Evolutionary conservation across 352 stramenopile species (phyloP).

Genomic region (Globisporangium splendens): DNA sequence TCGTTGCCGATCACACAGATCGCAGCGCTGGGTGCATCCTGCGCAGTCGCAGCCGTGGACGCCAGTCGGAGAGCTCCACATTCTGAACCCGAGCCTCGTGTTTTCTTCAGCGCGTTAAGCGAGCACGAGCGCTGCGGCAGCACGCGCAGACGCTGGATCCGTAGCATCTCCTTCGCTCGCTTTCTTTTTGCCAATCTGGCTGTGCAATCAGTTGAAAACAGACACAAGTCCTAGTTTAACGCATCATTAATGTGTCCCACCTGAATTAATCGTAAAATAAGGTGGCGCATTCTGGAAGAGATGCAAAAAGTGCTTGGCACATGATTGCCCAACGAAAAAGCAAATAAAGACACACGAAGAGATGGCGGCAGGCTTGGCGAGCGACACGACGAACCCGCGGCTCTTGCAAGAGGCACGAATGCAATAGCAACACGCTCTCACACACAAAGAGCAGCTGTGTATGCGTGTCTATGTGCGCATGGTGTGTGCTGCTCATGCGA

Average conservation of each 20-base stretch:
- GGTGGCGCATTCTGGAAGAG: no score
- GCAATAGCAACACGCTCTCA: not conserved
- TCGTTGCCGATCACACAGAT: slow-evolving; percentile 84
- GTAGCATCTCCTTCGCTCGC: slow-evolving; percentile 1
- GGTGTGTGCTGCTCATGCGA: not conserved
- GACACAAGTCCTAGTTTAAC: not conserved
- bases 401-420: slow-evolving; percentile 57
- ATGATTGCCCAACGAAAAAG: no score
- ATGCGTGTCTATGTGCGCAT: not conserved
- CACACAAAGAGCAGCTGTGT: not conserved
- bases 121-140: slow-evolving; percentile 8
- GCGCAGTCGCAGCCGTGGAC: slow-evolving; percentile 3
- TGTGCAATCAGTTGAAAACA: not conserved
- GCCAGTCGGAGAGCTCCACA: not conserved
- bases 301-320: no score
- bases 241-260: not conserved
- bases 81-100: no score
- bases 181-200: slow-evolving; percentile 4
- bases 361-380: slow-evolving; percentile 13
- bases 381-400: slow-evolving; percentile 48
- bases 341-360: slow-evolving; percentile 2
- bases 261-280: not conserved
- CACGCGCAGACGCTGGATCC: no score
- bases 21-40: slow-evolving; percentile 43
- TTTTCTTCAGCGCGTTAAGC: not conserved